These are phyloP conservation scores for Pleurotus tuoliensis DNA, from an alignment of 768 basidiomycete genomes.

Conservation along the genomic window DNA sequence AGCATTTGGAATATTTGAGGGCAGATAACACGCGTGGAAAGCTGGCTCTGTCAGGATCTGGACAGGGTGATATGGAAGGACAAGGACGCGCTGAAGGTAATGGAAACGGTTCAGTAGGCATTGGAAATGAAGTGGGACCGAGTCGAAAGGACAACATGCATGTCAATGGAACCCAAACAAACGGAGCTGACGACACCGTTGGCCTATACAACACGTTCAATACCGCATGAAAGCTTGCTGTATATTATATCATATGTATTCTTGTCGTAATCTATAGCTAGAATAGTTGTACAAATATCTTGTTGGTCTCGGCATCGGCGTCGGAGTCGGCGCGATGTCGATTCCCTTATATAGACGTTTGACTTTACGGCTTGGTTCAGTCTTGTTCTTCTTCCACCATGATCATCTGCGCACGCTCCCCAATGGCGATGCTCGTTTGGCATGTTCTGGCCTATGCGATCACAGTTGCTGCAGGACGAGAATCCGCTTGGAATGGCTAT, in stretches of 20 bases:
- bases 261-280: too few species aligned
- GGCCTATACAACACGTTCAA: slow-evolving; percentile 77
- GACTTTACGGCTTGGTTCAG: not conserved
- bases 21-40: slow-evolving; percentile 79
- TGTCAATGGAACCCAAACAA: slow-evolving; percentile 31
- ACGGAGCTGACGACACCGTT: slow-evolving; percentile 71
- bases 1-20: slow-evolving; percentile 68
- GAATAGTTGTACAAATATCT: too few species aligned
- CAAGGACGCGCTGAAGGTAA: slow-evolving; percentile 31
- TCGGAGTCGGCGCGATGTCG: slow-evolving; percentile 9
- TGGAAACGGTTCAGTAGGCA: slow-evolving; percentile 21
- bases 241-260: not conserved
- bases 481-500: slow-evolving; percentile 71
- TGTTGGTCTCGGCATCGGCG: not conserved
- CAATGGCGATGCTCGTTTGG: slow-evolving; percentile 6
- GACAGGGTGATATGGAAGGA: slow-evolving; percentile 28
- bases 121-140: slow-evolving; percentile 13
- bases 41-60: slow-evolving; percentile 26
- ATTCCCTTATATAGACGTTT: slow-evolving; percentile 2
- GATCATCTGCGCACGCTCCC: slow-evolving; percentile 6
- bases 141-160: slow-evolving; percentile 17
- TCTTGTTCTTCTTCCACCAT: slow-evolving; percentile 6
- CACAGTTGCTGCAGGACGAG: slow-evolving; percentile 16
- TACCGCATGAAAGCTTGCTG: slow-evolving; percentile 13
- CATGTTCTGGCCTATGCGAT: slow-evolving; percentile 12